phyloP scores from a whole-genome alignment of 371 early-diverging fungal genomes.

The Mortierella sp. region DNA sequence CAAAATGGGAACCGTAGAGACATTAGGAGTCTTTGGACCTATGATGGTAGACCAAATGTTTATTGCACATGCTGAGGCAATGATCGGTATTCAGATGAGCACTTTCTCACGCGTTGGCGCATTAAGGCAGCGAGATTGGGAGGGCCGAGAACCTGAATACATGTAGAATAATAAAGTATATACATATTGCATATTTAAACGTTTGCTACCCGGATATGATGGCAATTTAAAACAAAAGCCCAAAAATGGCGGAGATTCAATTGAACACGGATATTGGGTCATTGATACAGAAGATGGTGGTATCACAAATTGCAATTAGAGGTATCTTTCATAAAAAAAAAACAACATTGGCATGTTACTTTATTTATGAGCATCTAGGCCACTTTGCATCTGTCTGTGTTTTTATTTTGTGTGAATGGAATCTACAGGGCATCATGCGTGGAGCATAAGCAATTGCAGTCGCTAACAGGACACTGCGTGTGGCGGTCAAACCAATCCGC shows the following conservation, averaged over 20 bases:
- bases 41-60: constrained; percentile 55
- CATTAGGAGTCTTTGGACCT: constrained; percentile 46
- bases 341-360: not conserved
- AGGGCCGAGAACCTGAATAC: constrained; percentile 28
- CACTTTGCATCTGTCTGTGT: too few species aligned
- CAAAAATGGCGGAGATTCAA: not conserved
- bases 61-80: constrained; percentile 41
- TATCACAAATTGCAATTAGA: too few species aligned
- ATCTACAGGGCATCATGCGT: constrained; percentile 48
- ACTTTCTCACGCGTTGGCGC: constrained; percentile 54
- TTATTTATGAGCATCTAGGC: not conserved
- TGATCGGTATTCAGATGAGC: constrained; percentile 48
- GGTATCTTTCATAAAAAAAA: too few species aligned
- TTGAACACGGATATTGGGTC: not conserved
- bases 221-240: too few species aligned
- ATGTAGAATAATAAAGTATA: constrained; percentile 23
- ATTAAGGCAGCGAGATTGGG: constrained; percentile 42
- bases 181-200: too few species aligned
- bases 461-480: constrained; percentile 89
- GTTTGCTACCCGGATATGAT: too few species aligned
- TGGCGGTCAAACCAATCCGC: constrained; percentile 91
- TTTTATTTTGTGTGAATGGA: too few species aligned
- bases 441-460: constrained; percentile 79
- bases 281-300: not conserved
- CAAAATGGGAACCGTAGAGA: constrained; percentile 29